Percentiles rank a stretch among this genome's conserved stretches.
Conservation (phyloP, 768 basidiomycete genomes). For the Porpolomopsis calyptriformis region DNA sequence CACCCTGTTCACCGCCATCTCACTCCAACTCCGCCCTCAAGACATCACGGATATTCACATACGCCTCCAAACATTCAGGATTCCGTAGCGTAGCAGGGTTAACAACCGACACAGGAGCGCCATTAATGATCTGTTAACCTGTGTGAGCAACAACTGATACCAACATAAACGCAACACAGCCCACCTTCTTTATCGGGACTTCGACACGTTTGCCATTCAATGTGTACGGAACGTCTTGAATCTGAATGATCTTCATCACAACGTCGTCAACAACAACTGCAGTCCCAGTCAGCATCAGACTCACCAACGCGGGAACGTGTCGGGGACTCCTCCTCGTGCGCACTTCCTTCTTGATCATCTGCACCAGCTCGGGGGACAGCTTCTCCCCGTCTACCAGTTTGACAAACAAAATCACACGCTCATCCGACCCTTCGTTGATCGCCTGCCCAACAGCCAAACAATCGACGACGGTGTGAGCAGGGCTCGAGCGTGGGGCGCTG, state of each 20-base stretch:
- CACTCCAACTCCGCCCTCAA: slow-evolving; percentile 44
- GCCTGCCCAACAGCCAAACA: slow-evolving; percentile 63
- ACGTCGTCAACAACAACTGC: slow-evolving; percentile 6
- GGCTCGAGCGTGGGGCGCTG: slow-evolving; percentile 10
- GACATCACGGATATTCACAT: slow-evolving; percentile 40
- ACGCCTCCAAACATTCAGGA: slow-evolving; percentile 58
- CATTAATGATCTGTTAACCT: slow-evolving; percentile 59
- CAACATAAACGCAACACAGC: slow-evolving; percentile 9
- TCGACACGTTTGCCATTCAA: slow-evolving; percentile 76
- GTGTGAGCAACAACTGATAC: slow-evolving; percentile 12
- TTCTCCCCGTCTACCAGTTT: slow-evolving; percentile 43
- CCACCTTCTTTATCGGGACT: slow-evolving; percentile 66
- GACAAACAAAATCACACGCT: slow-evolving; percentile 68
- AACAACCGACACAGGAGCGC: slow-evolving; percentile 53
- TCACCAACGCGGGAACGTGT: slow-evolving; percentile 66
- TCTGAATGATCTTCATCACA: slow-evolving; percentile 50
- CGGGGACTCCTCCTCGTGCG: slow-evolving; percentile 54
- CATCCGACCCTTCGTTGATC: slow-evolving; percentile 54
- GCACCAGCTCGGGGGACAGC: slow-evolving; percentile 42
- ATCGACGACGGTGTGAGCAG: slow-evolving; percentile 38
- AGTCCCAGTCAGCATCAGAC: slow-evolving; percentile 13
- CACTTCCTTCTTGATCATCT: slow-evolving; percentile 50
- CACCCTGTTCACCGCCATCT: too few species aligned
- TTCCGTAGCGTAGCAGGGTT: slow-evolving; percentile 67
- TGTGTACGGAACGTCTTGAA: slow-evolving; percentile 65